Evolutionary conservation across 768 basidiomycete species (phyloP).

Genomic region (Russula sp.): DNA sequence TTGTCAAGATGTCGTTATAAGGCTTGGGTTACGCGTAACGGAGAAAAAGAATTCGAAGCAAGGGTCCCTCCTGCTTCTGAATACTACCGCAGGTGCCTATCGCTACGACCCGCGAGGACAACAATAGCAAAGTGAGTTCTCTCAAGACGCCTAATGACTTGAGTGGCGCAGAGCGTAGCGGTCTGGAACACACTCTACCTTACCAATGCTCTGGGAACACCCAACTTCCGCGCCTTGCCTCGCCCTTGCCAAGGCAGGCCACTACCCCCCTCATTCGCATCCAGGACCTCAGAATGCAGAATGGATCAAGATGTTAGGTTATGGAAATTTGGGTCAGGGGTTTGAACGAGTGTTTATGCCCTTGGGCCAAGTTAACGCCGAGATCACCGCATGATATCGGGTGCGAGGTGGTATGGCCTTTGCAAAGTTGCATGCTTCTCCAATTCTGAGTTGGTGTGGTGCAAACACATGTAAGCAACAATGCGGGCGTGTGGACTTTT

Average conservation of each 20-base stretch:
- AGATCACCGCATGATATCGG: constrained; percentile 1
- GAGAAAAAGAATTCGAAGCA: background rate
- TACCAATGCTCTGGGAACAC: background rate
- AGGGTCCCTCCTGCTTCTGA: background rate
- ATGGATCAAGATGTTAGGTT: background rate
- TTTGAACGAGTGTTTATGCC: background rate
- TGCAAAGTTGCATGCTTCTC: background rate
- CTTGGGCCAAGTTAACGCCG: constrained; percentile 2
- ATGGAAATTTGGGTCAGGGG: background rate
- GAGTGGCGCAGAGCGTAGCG: too few species aligned
- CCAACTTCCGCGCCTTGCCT: background rate
- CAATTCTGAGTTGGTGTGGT: background rate
- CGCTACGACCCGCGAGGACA: background rate
- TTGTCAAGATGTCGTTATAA: constrained; percentile 10
- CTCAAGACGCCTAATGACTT: background rate
- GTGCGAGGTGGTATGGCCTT: background rate
- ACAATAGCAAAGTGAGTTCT: background rate
- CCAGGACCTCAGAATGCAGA: background rate
- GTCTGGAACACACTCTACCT: background rate
- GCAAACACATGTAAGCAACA: background rate
- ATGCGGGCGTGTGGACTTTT: background rate
- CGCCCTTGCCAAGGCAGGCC: background rate
- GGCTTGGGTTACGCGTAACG: background rate
- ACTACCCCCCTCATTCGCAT: background rate
- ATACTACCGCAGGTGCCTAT: background rate